Evolutionary conservation across 2,329 filamentous ascomycete species (phyloP).

Genomic region (Westerdykella ornata): DNA sequence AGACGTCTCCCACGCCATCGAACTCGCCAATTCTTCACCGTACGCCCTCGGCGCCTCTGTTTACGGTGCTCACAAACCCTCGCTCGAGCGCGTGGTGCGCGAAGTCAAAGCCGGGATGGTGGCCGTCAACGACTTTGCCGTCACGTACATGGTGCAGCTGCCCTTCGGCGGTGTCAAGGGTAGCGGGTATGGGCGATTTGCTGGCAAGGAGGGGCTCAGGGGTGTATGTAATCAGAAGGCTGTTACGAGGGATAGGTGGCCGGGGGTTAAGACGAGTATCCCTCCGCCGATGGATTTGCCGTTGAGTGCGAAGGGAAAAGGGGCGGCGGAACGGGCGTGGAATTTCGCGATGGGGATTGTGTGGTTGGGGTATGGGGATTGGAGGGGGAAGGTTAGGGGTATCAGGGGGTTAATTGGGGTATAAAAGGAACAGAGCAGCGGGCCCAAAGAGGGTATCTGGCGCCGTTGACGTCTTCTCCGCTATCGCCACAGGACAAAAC

Average conservation of each 20-base stretch:
- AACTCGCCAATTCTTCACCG: slow-evolving; percentile 72
- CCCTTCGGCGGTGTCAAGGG: slow-evolving; percentile 90
- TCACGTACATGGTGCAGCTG: slow-evolving; percentile 86
- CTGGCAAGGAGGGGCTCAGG: slow-evolving; percentile 78
- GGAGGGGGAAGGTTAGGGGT: slow-evolving; percentile 35
- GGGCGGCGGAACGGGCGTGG: slow-evolving; percentile 35
- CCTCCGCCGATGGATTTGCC: slow-evolving; percentile 78
- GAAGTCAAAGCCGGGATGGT: slow-evolving; percentile 82
- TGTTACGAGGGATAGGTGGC: slow-evolving; percentile 69
- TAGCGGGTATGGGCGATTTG: slow-evolving; percentile 86
- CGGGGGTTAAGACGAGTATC: slow-evolving; percentile 63
- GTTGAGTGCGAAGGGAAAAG: slow-evolving; percentile 42
- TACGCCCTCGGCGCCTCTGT: slow-evolving; percentile 88
- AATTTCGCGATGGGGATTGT: slow-evolving; percentile 42
- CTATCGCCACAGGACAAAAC: background rate
- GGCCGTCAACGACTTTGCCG: slow-evolving; percentile 89
- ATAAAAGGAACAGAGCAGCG: slow-evolving; percentile 6
- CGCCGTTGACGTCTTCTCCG: no score
- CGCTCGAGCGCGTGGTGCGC: slow-evolving; percentile 57
- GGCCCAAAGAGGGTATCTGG: background rate
- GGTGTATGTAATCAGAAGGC: slow-evolving; percentile 83
- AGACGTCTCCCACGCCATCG: slow-evolving; percentile 60
- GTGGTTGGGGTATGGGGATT: slow-evolving; percentile 45
- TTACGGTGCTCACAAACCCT: slow-evolving; percentile 60
- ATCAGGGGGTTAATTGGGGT: slow-evolving; percentile 36